Base-by-base conservation (phyloP, 305 asterid genomes). In the Solanum hybrid region DNA sequence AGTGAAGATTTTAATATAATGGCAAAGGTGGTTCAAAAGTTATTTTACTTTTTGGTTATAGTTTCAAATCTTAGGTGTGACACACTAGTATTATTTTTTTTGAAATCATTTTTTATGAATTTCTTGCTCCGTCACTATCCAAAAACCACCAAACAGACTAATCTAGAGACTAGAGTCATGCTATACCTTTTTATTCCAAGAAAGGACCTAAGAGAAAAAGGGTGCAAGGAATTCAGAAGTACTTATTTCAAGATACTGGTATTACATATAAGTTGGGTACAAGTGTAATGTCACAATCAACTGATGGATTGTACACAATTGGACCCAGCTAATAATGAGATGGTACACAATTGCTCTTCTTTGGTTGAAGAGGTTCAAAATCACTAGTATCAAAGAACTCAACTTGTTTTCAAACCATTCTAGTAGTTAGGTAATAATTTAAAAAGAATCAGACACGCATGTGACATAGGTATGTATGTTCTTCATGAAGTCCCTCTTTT, bases 211-310 rank as follows among this genome's bases (percentile, higher is more conserved):
- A 83, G 89, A 38, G 90, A 90, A 87, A 91, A 92, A 86, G 90
- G 89, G 90, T 27, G 88, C 68, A 76, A 76, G 41, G 34, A 76
- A 88, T 61, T 68, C 84, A 86, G 33, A 90, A 89, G 89, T 88
- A 88, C 68, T 82, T 91, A 24, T 91, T 91, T 75, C 90, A 89
- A 91, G 89, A 81, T 57, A 76, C 88, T 89, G 89, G 79, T 86
- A 79, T 80, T 31, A 89, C 2, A 76, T 87, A 73, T 93, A 91
- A 93, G 93, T 88, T 92, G 95, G 93, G 90, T 83, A 24, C 41
- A 88, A 89, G 87, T 92, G 98, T 93, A 89, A 89, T 90, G 97
- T 94, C 97, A 90, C 96, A 89, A 92, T 96, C 97, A 88, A 79
- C 65, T 70, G 77, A 70, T 70, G 8, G 77, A 70, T 70, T 70